Evolutionary conservation across 2,329 filamentous ascomycete species (phyloP).

Genomic region (Colletotrichum tamarilloi): DNA sequence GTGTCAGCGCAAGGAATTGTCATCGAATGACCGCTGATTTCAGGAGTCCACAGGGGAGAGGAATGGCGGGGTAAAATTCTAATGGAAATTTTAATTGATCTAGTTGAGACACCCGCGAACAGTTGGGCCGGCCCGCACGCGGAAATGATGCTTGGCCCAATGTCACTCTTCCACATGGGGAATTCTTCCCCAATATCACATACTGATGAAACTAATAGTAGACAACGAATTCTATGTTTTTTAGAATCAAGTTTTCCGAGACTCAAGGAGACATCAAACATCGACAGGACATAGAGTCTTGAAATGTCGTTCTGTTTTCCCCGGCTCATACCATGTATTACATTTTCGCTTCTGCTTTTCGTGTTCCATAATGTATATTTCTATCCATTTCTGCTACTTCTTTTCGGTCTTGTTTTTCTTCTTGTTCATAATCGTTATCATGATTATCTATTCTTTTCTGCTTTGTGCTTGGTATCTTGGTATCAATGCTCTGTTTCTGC

Average conservation of each 20-base stretch:
- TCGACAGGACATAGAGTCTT: background rate
- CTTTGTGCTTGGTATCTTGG: slow-evolving; percentile 7
- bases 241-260: background rate
- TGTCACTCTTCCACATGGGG: background rate
- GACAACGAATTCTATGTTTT: background rate
- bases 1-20: slow-evolving; percentile 31
- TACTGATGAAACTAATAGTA: background rate
- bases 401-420: slow-evolving; percentile 28
- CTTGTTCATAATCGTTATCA: slow-evolving; percentile 1
- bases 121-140: slow-evolving; percentile 26
- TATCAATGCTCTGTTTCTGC: slow-evolving; percentile 22
- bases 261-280: background rate
- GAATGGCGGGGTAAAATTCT: slow-evolving; percentile 31
- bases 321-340: too few relatives aligned
- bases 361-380: slow-evolving; percentile 3
- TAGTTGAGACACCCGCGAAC: slow-evolving; percentile 31
- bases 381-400: slow-evolving; percentile 30
- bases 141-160: slow-evolving; percentile 22
- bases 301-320: background rate
- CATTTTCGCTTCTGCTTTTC: slow-evolving; percentile 1
- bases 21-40: slow-evolving; percentile 15
- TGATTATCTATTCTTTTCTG: background rate
- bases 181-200: background rate
- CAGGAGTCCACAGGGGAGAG: slow-evolving; percentile 21
- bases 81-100: slow-evolving; percentile 24